phyloP scores from a whole-genome alignment of 306 rosid genomes.

The Lupinus albus region DNA sequence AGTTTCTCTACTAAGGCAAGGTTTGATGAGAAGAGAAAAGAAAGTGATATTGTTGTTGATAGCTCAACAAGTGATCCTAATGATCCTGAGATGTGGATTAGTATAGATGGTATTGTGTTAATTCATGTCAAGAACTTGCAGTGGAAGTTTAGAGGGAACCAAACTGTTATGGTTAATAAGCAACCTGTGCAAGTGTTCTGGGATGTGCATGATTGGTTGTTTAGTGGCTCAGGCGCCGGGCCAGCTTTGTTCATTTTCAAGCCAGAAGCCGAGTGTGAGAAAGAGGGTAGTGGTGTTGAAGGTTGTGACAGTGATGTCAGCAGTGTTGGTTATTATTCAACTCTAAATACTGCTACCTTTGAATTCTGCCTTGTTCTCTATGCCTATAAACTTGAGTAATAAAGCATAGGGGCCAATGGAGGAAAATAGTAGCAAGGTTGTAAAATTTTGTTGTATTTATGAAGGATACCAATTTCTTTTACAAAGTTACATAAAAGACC shows the following conservation, averaged over 20 bases:
- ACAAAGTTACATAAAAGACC: conserved; percentile 2
- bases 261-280: conserved; percentile 71
- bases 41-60: conserved; percentile 82
- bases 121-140: conserved; percentile 84
- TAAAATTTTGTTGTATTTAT: conserved; percentile 31
- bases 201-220: conserved; percentile 81
- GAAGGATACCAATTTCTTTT: conserved; percentile 29
- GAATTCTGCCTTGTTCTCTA: conserved; percentile 79
- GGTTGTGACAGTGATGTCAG: conserved; percentile 61
- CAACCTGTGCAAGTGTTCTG: conserved; percentile 58
- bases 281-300: conserved; percentile 53
- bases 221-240: conserved; percentile 61
- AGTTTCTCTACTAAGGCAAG: conserved; percentile 67
- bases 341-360: conserved; percentile 43
- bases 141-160: conserved; percentile 97
- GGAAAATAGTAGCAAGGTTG: conserved; percentile 34
- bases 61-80: conserved; percentile 55
- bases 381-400: conserved; percentile 73
- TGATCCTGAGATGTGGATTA: conserved; percentile 97
- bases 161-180: conserved; percentile 68
- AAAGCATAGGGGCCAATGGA: not conserved
- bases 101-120: conserved; percentile 78
- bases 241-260: conserved; percentile 84
- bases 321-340: conserved; percentile 60
- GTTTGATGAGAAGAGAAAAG: conserved; percentile 71